These are phyloP conservation scores for Cyclotella kingstonii DNA, from an alignment of 108 stramenopile genomes.

Conservation along the genomic window DNA sequence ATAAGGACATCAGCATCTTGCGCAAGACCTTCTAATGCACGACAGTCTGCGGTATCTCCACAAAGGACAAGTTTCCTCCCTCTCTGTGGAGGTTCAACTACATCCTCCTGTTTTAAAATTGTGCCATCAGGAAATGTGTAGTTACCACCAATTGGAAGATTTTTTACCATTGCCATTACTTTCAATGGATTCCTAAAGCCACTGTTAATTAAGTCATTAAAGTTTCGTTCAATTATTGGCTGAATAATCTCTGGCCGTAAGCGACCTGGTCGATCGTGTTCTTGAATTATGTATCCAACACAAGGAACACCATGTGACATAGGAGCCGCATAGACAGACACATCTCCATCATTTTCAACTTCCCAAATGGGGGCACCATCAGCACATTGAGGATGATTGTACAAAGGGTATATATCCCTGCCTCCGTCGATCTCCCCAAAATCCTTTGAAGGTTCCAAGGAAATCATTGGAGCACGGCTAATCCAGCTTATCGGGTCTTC, in stretches of 20 bases:
- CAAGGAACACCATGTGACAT: conserved; percentile 95
- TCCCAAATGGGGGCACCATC: conserved; percentile 87
- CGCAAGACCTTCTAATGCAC: conserved; percentile 60
- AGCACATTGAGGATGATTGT: conserved; percentile 62
- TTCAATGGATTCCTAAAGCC: conserved; percentile 85
- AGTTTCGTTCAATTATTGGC: conserved; percentile 78
- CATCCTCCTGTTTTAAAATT: conserved; percentile 73
- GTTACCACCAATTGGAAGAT: conserved; percentile 60
- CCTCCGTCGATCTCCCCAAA: conserved; percentile 44
- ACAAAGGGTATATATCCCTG: conserved; percentile 72
- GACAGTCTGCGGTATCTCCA: conserved; percentile 88
- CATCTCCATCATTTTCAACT: conserved; percentile 78
- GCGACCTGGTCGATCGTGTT: conserved; percentile 76
- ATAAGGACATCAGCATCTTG: conserved; percentile 79
- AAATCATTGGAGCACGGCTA: conserved; percentile 57
- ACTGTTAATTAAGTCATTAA: conserved; percentile 55
- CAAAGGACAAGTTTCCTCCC: conserved; percentile 93
- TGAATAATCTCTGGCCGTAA: conserved; percentile 72
- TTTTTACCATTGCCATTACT: conserved; percentile 82
- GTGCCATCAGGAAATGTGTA: conserved; percentile 94
- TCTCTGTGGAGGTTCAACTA: conserved; percentile 69
- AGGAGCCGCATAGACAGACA: conserved; percentile 83
- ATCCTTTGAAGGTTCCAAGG: conserved; percentile 46
- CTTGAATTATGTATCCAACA: conserved; percentile 91
- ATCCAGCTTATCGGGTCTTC: conserved; percentile 76